Conservation (phyloP, 805 yeast genomes). For the Candida sakaeoensis region DNA sequence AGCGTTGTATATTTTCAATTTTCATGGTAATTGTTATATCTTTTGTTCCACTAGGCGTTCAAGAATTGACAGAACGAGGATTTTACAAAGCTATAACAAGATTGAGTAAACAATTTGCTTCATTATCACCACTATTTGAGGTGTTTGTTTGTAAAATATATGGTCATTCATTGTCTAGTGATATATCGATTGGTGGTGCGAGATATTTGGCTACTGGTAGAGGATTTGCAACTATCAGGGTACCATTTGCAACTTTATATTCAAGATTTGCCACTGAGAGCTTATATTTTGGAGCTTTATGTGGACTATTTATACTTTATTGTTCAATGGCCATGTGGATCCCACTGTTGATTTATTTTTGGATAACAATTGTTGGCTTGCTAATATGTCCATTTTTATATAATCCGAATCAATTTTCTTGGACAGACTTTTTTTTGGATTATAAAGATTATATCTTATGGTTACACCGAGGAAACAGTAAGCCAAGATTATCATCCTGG, state of each 20-base stretch:
- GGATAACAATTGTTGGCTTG: slow-evolving; percentile 66
- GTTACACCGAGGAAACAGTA: slow-evolving; percentile 52
- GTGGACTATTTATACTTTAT: slow-evolving; percentile 50
- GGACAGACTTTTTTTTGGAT: slow-evolving; percentile 67
- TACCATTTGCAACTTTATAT: slow-evolving; percentile 69
- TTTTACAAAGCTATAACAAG: slow-evolving; percentile 70
- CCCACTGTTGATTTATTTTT: slow-evolving; percentile 57
- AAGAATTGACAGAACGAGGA: slow-evolving; percentile 81
- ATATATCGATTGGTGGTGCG: slow-evolving; percentile 81
- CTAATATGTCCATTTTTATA: slow-evolving; percentile 69
- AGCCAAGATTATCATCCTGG: slow-evolving; percentile 34
- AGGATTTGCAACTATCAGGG: slow-evolving; percentile 81
- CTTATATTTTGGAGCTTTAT: slow-evolving; percentile 58
- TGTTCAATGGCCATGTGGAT: slow-evolving; percentile 64
- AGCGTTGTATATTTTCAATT: slow-evolving; percentile 76
- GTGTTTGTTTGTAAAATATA: slow-evolving; percentile 80
- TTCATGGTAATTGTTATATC: slow-evolving; percentile 80
- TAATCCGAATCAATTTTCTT: slow-evolving; percentile 74
- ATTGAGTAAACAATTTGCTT: slow-evolving; percentile 62
- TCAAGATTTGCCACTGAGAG: slow-evolving; percentile 70
- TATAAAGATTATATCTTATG: slow-evolving; percentile 52
- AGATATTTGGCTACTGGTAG: slow-evolving; percentile 84
- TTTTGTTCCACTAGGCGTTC: slow-evolving; percentile 72
- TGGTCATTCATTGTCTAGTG: slow-evolving; percentile 65
- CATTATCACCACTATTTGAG: slow-evolving; percentile 78